Conservation (phyloP, 345 rosid genomes). For the Sonneratia caseolaris region DNA sequence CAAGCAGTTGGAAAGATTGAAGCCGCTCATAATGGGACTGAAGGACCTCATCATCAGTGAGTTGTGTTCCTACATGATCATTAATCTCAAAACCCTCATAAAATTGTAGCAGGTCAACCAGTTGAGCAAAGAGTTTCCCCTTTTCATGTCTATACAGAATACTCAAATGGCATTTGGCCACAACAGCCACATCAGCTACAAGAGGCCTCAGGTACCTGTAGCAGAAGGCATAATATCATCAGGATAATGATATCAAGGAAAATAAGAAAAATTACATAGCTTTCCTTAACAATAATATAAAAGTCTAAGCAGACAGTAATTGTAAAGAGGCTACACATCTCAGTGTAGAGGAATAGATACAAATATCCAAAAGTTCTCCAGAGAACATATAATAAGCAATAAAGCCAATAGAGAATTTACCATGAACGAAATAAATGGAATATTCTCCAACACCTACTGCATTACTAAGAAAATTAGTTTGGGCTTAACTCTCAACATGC, state of each 20-base stretch:
- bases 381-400: not conserved
- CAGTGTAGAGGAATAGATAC: not conserved
- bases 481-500: not conserved
- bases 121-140: constrained; percentile 88
- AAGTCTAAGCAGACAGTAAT: not conserved
- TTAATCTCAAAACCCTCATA: constrained; percentile 98
- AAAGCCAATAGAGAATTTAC: not conserved
- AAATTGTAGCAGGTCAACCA: constrained; percentile 90
- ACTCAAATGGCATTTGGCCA: constrained; percentile 91
- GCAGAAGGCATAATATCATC: not conserved
- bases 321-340: not conserved
- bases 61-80: constrained; percentile 89
- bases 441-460: not conserved
- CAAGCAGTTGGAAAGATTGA: constrained; percentile 82
- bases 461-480: not conserved
- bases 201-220: constrained; percentile 94
- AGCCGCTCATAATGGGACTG: constrained; percentile 77
- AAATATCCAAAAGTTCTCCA: not conserved
- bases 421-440: not conserved
- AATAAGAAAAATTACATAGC: not conserved
- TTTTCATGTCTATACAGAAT: constrained; percentile 71
- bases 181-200: constrained; percentile 91
- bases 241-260: not conserved
- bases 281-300: not conserved
- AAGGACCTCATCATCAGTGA: constrained; percentile 90